phyloP scores from a whole-genome alignment of 1,284 basidiomycete genomes.

The Sphagnurus paluster region DNA sequence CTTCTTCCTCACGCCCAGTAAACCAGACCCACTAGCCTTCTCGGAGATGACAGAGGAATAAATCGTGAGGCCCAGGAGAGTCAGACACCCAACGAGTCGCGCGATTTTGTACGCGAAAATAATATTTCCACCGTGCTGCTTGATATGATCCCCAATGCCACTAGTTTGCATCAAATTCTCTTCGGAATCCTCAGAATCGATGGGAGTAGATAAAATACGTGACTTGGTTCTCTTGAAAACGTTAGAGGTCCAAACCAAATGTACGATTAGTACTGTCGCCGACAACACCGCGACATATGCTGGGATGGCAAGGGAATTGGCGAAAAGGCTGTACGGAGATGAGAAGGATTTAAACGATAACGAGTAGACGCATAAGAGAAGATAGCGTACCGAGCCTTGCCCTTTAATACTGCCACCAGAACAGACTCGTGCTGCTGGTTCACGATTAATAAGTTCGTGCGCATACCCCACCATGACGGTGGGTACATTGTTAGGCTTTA shows the following conservation, averaged over 20 bases:
- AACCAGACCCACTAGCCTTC: constrained; percentile 3
- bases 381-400: constrained; percentile 3
- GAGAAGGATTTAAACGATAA: not conserved
- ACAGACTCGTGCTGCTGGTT: constrained; percentile 3
- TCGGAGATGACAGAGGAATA: constrained; percentile 29
- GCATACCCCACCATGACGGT: constrained; percentile 15
- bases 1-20: not conserved
- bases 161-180: not conserved
- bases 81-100: constrained; percentile 35
- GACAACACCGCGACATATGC: constrained; percentile 20
- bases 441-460: constrained; percentile 1
- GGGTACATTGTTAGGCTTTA: constrained; percentile 1
- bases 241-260: constrained; percentile 14
- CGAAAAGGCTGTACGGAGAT: constrained; percentile 8
- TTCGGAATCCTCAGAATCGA: constrained; percentile 4
- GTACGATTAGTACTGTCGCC: constrained; percentile 17
- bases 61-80: constrained; percentile 37
- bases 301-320: constrained; percentile 23
- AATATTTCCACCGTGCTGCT: constrained; percentile 22
- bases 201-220: constrained; percentile 4
- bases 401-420: not conserved
- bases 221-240: constrained; percentile 9
- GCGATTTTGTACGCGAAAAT: constrained; percentile 34
- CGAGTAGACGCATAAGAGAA: not conserved
- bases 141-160: constrained; percentile 18